Evolutionary conservation across 345 rosid species (phyloP), one percentile per base, ranked within the genome.

Genomic region (Syzygium aqueum): DNA sequence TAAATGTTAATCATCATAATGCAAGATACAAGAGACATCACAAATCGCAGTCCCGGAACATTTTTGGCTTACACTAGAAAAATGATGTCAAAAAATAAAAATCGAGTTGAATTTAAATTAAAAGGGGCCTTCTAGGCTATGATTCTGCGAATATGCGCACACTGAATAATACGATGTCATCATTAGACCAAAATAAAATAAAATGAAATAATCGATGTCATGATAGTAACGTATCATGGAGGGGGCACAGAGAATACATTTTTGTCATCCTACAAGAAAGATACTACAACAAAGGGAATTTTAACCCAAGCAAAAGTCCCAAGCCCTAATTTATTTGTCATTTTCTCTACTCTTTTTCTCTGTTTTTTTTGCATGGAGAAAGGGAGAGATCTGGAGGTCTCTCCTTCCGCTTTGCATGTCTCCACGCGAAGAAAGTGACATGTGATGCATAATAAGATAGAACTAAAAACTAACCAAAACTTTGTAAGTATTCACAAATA

Each of bases 371-470:
- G 93, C 92, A 91, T 89, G 90, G 90, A 90, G 89, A 82, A 89
- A 92, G 85, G 87, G 87, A 86, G 92, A 65, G 90, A 77, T 88
- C 90, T 90, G 92, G 86, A 91, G 88, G 88, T 28, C 88, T 89
- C 88, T 91, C 10, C 56, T 86, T 49, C 59, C 17, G 73, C 49
- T 61, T 73, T 73, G 92, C 90, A 89, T 90, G 92, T 19, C 89
- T 89, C 92, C 94, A 89, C 61, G 46, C 8, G 13, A 63, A 89
- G 94, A 93, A 87, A 94, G 89, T 73, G 94, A 93, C 65, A 10
- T 86, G 84, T 91, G 93, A 90, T 90, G 85, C 91, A 89, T 43
- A 87, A 92, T 53, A 92, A 83, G 90, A 91, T 91, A 90, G 57
- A 92, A 87, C 83, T 89, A 88, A 90, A 91, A 85, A 88, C 92